Percentiles rank a stretch among this genome's conserved stretches.
phyloP scores from a whole-genome alignment of 2,329 filamentous ascomycete species.

The Eurotiales sp. region DNA sequence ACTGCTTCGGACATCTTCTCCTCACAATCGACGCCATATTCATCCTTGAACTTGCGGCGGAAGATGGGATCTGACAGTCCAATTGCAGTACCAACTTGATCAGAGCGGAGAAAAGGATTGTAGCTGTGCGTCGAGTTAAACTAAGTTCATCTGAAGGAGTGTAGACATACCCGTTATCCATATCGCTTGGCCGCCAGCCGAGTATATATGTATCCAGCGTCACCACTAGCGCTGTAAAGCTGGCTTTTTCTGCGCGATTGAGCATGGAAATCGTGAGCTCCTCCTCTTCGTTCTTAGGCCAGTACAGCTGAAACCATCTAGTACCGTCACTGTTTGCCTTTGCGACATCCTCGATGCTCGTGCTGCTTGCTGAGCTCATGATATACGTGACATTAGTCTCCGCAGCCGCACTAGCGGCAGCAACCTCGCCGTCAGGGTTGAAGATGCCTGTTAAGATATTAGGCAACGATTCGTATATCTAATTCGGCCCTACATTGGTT shows the following conservation, averaged over 20 bases:
- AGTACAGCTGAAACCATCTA: constrained; percentile 72
- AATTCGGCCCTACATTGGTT: no score
- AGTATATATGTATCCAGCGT: constrained; percentile 6
- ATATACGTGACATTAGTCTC: constrained; percentile 61
- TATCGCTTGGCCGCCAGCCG: constrained; percentile 9
- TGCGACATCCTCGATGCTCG: constrained; percentile 64
- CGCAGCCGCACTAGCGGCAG: constrained; percentile 57
- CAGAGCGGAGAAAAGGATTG: constrained; percentile 4
- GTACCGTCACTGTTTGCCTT: constrained; percentile 51
- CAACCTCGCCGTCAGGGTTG: constrained; percentile 61
- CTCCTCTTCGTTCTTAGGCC: constrained; percentile 56
- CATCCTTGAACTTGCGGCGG: constrained; percentile 49
- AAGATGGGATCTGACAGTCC: constrained; percentile 66
- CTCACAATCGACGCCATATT: constrained; percentile 39
- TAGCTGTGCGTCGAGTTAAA: no score
- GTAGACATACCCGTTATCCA: not conserved
- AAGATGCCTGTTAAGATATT: no score
- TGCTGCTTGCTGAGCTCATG: constrained; percentile 60
- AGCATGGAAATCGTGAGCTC: constrained; percentile 63
- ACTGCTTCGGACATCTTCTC: constrained; percentile 46
- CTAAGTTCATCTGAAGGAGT: no score
- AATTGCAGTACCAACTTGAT: constrained; percentile 51
- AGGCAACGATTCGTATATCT: no score
- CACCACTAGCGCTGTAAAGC: not conserved
- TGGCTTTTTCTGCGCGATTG: constrained; percentile 14